Evolutionary conservation across 441 rosid species (phyloP).

Genomic region (Mallotus repandus): DNA sequence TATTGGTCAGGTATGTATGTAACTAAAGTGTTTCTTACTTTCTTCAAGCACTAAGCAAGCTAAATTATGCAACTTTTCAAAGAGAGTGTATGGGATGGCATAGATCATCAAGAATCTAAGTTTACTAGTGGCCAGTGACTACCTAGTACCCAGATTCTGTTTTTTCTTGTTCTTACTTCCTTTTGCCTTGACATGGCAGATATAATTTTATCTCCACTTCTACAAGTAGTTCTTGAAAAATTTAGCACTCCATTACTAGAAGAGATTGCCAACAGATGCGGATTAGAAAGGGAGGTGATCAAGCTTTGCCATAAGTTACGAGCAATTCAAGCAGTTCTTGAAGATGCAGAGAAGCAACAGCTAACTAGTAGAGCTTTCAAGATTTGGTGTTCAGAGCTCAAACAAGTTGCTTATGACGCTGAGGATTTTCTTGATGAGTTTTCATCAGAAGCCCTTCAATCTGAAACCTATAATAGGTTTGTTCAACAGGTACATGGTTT

Average conservation of each 20-base stretch:
- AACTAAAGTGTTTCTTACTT: too few species aligned
- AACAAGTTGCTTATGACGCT: constrained; percentile 20
- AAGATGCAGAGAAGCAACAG: constrained; percentile 34
- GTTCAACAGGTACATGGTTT: not conserved
- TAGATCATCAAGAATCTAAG: too few species aligned
- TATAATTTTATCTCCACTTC: constrained; percentile 15
- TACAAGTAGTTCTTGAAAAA: too few species aligned
- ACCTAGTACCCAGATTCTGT: too few species aligned
- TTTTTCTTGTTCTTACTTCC: too few species aligned
- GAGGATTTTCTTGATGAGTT: constrained; percentile 28
- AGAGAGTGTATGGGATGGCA: too few species aligned
- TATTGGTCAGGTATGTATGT: too few species aligned
- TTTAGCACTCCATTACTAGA: too few species aligned
- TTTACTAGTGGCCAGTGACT: too few species aligned
- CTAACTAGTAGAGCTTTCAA: constrained; percentile 13
- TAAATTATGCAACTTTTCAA: too few species aligned
- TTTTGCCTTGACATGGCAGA: constrained; percentile 22
- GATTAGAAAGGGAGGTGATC: constrained; percentile 11
- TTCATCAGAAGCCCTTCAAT: constrained; percentile 5
- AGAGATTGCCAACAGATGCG: not conserved
- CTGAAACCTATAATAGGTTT: not conserved
- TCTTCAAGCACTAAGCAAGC: too few species aligned
- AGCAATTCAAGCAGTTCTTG: not conserved
- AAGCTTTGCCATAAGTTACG: constrained; percentile 15
- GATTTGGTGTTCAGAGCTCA: constrained; percentile 29